Conservation (phyloP, 495 filamentous ascomycete genomes). For the Penicillium simplicissimum region DNA sequence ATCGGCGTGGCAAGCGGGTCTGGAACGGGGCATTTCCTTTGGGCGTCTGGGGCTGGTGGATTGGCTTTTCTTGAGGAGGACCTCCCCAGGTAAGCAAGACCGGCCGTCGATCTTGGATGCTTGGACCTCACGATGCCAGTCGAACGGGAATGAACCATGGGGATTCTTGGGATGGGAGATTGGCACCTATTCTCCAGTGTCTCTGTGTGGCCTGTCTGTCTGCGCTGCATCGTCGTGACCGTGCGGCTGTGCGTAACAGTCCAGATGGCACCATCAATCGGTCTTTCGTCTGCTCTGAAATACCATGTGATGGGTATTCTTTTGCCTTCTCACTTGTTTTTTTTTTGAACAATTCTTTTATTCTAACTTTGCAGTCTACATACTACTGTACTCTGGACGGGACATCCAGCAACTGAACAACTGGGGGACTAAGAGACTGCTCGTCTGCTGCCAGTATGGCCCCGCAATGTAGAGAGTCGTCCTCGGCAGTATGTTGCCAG, state of each 20-base stretch:
- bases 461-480: not conserved
- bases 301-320: not conserved
- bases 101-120: slow-evolving; percentile 18
- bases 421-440: not conserved
- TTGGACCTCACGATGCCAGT: slow-evolving; percentile 15
- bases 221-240: not conserved
- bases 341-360: not conserved
- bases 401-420: not conserved
- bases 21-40: slow-evolving; percentile 14
- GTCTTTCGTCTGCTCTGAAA: not conserved
- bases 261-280: not conserved
- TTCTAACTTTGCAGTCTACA: not conserved
- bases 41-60: not conserved
- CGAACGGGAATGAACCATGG: slow-evolving; percentile 2
- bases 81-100: slow-evolving; percentile 7
- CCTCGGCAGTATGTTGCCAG: not conserved
- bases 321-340: not conserved
- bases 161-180: not conserved
- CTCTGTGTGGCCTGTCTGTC: not conserved
- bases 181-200: not conserved
- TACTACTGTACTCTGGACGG: not conserved
- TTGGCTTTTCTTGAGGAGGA: not conserved
- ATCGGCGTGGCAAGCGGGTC: slow-evolving; percentile 20
- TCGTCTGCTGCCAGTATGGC: not conserved
- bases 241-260: not conserved